Evolutionary conservation across 768 basidiomycete species (phyloP).

Genomic region (Nidula microcarpa): DNA sequence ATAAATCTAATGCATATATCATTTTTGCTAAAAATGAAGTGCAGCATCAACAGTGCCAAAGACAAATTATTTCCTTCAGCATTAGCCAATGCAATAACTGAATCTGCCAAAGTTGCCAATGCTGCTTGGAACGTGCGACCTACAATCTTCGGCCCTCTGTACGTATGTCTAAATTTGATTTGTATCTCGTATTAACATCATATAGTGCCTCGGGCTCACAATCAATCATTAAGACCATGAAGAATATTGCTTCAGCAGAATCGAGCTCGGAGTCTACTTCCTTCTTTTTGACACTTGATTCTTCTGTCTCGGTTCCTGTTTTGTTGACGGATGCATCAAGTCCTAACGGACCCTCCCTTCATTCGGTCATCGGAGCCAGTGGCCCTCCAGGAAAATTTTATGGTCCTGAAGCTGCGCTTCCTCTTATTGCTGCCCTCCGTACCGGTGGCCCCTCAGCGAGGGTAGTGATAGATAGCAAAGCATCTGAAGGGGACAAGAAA

Average conservation of each 20-base stretch:
- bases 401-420: conserved; percentile 35
- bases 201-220: conserved; percentile 34
- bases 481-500: conserved; percentile 36
- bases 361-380: conserved; percentile 32
- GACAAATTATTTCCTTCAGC: conserved; percentile 17
- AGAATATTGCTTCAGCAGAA: background rate
- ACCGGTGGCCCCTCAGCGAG: conserved; percentile 48
- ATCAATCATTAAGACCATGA: background rate
- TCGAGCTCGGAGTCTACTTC: no score
- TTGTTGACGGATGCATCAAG: conserved; percentile 36
- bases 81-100: background rate
- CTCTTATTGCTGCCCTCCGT: conserved; percentile 51
- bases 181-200: conserved; percentile 5
- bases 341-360: conserved; percentile 27
- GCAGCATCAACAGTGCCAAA: conserved; percentile 38
- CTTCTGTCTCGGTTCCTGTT: conserved; percentile 48
- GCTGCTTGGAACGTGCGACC: conserved; percentile 34
- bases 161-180: conserved; percentile 17
- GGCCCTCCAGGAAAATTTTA: conserved; percentile 65
- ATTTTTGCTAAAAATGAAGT: background rate
- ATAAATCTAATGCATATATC: background rate
- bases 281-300: conserved; percentile 27
- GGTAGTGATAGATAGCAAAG: conserved; percentile 33
- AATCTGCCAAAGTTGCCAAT: background rate
- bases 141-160: conserved; percentile 73